phyloP scores from a whole-genome alignment of 148 eudicot species.

The Polygonum maritimum region DNA sequence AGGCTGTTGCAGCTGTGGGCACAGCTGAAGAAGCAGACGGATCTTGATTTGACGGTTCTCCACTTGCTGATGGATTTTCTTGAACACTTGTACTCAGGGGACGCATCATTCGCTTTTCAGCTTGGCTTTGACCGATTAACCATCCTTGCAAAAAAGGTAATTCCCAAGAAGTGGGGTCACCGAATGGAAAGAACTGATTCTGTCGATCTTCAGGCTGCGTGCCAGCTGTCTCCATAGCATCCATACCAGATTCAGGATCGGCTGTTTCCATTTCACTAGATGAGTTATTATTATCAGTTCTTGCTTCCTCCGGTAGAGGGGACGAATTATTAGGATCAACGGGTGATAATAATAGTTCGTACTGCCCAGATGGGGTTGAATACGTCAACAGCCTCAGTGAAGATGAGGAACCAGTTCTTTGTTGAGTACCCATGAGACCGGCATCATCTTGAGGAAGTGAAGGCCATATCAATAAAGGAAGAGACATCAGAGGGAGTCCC shows the following conservation, averaged over 20 bases:
- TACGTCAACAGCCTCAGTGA: slow-evolving; percentile 91
- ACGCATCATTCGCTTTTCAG: slow-evolving; percentile 59
- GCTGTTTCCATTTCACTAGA: slow-evolving; percentile 35
- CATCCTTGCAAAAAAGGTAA: slow-evolving; percentile 94
- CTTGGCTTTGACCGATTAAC: slow-evolving; percentile 96
- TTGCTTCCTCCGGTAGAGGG: slow-evolving; percentile 33
- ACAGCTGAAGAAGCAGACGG: slow-evolving; percentile 23
- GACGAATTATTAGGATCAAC: slow-evolving; percentile 47
- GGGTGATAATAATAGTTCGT: slow-evolving; percentile 81
- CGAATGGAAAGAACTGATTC: slow-evolving; percentile 63
- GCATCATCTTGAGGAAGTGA: slow-evolving; percentile 41
- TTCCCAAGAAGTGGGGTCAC: slow-evolving; percentile 79
- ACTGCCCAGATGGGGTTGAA: slow-evolving; percentile 90
- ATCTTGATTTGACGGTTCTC: slow-evolving; percentile 27
- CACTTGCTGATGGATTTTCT: slow-evolving; percentile 30
- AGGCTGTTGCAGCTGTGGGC: slow-evolving; percentile 25
- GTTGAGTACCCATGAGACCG: slow-evolving; percentile 32
- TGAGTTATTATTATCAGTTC: slow-evolving; percentile 22
- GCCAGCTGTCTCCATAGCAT: slow-evolving; percentile 64
- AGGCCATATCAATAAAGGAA: slow-evolving; percentile 67
- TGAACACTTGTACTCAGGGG: slow-evolving; percentile 34
- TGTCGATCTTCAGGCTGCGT: slow-evolving; percentile 55
- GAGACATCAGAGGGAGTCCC: slow-evolving; percentile 50
- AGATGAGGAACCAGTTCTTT: slow-evolving; percentile 41
- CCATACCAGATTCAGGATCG: slow-evolving; percentile 29